These are phyloP conservation scores for Termitomyces sp. DNA, from an alignment of 768 basidiomycete genomes.

Conservation along the genomic window DNA sequence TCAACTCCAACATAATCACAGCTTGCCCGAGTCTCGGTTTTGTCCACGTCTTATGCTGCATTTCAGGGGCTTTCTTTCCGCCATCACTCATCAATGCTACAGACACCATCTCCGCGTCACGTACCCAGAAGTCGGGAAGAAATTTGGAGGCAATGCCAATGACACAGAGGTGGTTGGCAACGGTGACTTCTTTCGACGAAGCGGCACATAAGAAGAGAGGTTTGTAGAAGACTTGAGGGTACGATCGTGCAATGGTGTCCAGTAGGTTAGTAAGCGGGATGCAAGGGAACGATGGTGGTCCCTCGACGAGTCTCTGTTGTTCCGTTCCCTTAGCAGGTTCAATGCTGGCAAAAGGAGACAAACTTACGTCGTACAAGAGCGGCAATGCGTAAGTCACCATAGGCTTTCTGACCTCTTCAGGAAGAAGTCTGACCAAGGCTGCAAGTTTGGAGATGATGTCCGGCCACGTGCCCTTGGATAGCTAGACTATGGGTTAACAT, in stretches of 20 bases:
- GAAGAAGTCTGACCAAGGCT: constrained; percentile 38
- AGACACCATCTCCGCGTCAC: constrained; percentile 72
- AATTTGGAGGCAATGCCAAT: constrained; percentile 49
- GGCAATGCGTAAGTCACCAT: constrained; percentile 41
- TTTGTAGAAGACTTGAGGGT: constrained; percentile 68
- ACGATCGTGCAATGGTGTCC: constrained; percentile 41
- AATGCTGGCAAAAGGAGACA: not conserved
- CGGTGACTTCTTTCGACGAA: constrained; percentile 55
- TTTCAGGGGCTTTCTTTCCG: constrained; percentile 15
- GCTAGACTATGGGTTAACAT: constrained; percentile 22
- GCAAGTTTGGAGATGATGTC: constrained; percentile 36
- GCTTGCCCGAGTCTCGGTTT: constrained; percentile 59
- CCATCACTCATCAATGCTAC: constrained; percentile 62
- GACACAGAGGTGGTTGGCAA: constrained; percentile 56
- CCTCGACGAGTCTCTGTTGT: constrained; percentile 47
- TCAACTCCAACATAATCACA: constrained; percentile 59
- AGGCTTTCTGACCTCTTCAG: constrained; percentile 43
- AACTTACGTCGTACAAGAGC: constrained; percentile 46
- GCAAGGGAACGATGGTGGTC: constrained; percentile 49
- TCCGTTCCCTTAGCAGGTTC: constrained; percentile 40
- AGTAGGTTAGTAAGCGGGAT: constrained; percentile 48
- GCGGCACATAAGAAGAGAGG: constrained; percentile 69
- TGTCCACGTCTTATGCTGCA: constrained; percentile 32
- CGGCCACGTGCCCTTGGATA: constrained; percentile 40
- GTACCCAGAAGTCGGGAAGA: constrained; percentile 62